Base-by-base conservation (phyloP, 139 green algal genomes). In the Chlamydomonas asymmetrica region DNA sequence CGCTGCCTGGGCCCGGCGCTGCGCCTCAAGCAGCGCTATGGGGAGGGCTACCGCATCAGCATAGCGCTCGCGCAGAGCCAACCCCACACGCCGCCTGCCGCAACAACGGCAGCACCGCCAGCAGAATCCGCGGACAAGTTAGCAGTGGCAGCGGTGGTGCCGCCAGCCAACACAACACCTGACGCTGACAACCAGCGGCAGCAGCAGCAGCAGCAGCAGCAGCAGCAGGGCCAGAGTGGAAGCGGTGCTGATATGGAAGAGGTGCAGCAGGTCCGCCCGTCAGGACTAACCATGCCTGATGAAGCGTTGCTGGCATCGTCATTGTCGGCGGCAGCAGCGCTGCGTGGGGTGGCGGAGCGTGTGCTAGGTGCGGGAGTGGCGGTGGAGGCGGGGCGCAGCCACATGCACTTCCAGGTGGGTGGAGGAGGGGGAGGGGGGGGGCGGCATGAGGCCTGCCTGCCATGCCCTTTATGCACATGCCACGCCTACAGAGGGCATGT, bases 11-110 rank as follows among this genome's bases (percentile, higher is more conserved):
- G 93, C 25, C 87, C 82, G 38, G 79, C 86, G 41, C 87, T 96
- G 75, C 87, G 91, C 54, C 86, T 98, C 20, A 97, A 98, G 74
- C 84, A 73, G 61, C 84, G 89, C 40, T 97, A 96, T 70, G 89
- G 88, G 2, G 80, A 80, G 22, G 91, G 90, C 54, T 91, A 91
- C 73, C 37, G 50, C 0, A 8, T 73, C 41, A 31, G 41, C 1
- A 34, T 80, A 63, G 50, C 31, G 40, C 39, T 73, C 29, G 2
- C 4, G n/a, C 10, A 41, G 56, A 29, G 37, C 29, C 56, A 23
- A 31, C 29, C 29, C 6, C 18, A 8, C 5, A 6, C 57, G 57
- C 8, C 38, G n/a, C 29, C 57, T 52, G 45, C 45, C 18, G 45
- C 13, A 52, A 52, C 13, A 10, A 25, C 13, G 45, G 45, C 13